Conservation (phyloP, 495 filamentous ascomycete species). For the Aspergillus hancockii region DNA sequence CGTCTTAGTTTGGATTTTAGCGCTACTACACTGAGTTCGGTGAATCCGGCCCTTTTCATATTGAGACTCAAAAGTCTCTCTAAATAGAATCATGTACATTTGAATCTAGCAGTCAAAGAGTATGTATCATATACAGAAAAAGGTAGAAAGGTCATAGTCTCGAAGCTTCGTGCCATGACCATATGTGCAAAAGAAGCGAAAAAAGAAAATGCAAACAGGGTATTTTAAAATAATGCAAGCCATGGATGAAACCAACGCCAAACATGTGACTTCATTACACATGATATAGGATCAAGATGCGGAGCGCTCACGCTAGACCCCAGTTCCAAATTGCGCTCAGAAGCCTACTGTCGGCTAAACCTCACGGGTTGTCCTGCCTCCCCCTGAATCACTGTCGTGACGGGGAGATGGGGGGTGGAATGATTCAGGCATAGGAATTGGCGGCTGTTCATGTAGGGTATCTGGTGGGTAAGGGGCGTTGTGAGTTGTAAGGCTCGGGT, state of each 20-base stretch:
- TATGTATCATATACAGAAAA: background rate
- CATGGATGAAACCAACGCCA: background rate
- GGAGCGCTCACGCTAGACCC: background rate
- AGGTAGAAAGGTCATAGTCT: background rate
- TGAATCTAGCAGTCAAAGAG: background rate
- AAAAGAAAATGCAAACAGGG: background rate
- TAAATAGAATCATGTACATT: background rate
- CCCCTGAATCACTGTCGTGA: conserved; percentile 23
- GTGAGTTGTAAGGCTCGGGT: conserved; percentile 7
- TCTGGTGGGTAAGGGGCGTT: conserved; percentile 13
- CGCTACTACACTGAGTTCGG: background rate
- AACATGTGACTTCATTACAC: conserved; percentile 7
- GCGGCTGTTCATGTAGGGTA: conserved; percentile 30
- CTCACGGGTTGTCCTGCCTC: conserved; percentile 2
- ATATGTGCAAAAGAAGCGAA: background rate
- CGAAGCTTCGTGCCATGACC: background rate
- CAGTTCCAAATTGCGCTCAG: background rate
- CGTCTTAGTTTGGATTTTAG: background rate
- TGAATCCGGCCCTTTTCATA: background rate
- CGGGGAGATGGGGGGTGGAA: conserved; percentile 35
- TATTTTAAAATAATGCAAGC: conserved; percentile 3
- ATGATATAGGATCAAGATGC: background rate
- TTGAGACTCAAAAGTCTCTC: background rate
- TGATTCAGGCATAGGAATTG: conserved; percentile 39
- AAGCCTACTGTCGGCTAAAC: background rate